phyloP scores from a whole-genome alignment of 2,329 filamentous ascomycete genomes.

The Rhynchosporium secalis region DNA sequence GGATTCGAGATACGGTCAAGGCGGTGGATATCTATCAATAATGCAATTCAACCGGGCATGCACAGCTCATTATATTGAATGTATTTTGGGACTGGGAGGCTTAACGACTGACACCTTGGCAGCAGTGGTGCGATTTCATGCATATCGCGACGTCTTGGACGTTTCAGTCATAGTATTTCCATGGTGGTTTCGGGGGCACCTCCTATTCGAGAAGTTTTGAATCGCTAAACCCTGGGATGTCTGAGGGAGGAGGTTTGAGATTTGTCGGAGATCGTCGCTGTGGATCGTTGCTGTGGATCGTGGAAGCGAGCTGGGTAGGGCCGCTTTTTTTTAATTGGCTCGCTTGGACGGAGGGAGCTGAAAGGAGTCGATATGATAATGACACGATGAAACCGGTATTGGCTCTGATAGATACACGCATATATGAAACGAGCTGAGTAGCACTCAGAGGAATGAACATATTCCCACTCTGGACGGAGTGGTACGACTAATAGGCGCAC shows the following conservation, averaged over 20 bases:
- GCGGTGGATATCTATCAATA: not conserved
- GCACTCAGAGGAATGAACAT: not conserved
- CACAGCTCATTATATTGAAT: constrained; percentile 15
- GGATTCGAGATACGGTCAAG: not conserved
- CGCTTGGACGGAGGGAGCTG: not conserved
- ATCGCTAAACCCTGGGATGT: not conserved
- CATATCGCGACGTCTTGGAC: constrained; percentile 16
- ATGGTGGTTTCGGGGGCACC: not conserved
- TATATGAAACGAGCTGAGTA: not conserved
- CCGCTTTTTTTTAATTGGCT: not conserved
- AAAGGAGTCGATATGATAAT: not conserved
- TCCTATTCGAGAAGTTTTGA: constrained; percentile 2
- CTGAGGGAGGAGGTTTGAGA: constrained; percentile 2
- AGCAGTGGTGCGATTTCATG: constrained; percentile 4
- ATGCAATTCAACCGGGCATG: constrained; percentile 3
- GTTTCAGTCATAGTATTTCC: constrained; percentile 15
- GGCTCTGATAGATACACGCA: not conserved
- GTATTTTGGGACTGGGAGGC: constrained; percentile 17
- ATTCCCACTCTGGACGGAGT: not conserved
- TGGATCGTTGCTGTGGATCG: constrained; percentile 1
- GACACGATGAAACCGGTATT: not conserved
- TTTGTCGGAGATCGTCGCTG: constrained; percentile 6
- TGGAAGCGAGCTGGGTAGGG: constrained; percentile 1
- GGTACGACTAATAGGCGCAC: not conserved
- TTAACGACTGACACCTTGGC: constrained; percentile 17